Conservation (phyloP, 106 monocot genomes). For the Narthecium ossifragum region DNA sequence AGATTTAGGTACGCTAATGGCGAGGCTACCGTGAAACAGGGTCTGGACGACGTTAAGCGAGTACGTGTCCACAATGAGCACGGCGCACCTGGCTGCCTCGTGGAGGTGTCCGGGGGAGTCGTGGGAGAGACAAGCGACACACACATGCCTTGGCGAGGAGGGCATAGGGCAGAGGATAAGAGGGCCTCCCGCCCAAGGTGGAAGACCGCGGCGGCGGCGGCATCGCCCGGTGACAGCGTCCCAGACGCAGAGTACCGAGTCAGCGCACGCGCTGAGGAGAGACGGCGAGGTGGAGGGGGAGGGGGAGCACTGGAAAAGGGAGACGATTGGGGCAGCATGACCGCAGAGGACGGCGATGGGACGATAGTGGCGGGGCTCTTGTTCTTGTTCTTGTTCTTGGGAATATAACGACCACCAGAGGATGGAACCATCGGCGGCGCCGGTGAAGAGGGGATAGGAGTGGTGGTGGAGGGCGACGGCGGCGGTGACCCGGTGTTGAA, state of each 20-base stretch:
- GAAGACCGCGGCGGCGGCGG: conserved; percentile 55
- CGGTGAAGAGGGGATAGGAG: background rate
- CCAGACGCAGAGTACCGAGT: conserved; percentile 77
- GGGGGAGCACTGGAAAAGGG: conserved; percentile 26
- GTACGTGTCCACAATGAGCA: conserved; percentile 61
- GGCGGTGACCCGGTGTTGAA: background rate
- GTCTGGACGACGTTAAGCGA: conserved; percentile 44
- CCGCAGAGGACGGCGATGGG: conserved; percentile 38
- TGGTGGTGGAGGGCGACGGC: background rate
- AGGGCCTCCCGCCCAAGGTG: conserved; percentile 58
- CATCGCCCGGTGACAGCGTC: conserved; percentile 43
- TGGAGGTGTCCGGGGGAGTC: conserved; percentile 15
- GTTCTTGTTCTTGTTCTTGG: conserved; percentile 1
- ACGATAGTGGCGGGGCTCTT: too few species aligned
- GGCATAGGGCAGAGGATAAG: conserved; percentile 24
- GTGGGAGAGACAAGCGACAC: conserved; percentile 31
- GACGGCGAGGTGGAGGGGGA: conserved; percentile 1
- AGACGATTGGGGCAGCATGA: conserved; percentile 34
- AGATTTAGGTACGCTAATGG: conserved; percentile 30
- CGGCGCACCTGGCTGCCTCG: conserved; percentile 12
- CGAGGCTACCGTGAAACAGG: conserved; percentile 38
- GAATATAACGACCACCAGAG: background rate
- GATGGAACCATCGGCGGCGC: conserved; percentile 4
- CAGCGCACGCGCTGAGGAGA: conserved; percentile 54
- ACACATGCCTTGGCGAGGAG: conserved; percentile 27